These are phyloP conservation scores for Postia placenta DNA, from an alignment of 768 basidiomycete genomes.

Conservation along the genomic window DNA sequence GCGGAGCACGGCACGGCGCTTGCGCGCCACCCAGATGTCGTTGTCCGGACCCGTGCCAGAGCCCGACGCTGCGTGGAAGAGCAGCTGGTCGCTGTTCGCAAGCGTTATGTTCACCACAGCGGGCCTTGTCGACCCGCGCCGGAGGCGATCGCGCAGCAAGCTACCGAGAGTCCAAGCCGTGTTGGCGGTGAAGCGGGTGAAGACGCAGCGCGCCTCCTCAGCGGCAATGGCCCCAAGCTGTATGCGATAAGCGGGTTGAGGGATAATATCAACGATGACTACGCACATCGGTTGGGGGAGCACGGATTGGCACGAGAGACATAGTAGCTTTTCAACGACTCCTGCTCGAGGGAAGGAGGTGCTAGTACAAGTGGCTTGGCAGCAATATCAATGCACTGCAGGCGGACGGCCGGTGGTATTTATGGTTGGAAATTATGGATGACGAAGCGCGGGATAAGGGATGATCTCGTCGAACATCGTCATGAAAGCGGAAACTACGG, in stretches of 20 bases:
- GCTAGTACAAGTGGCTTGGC: background rate
- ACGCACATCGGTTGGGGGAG: slow-evolving; percentile 3
- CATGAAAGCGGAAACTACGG: slow-evolving; percentile 4
- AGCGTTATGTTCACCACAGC: slow-evolving; percentile 19
- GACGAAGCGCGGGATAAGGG: background rate
- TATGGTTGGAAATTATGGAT: background rate
- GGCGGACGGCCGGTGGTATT: background rate
- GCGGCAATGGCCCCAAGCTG: slow-evolving; percentile 12
- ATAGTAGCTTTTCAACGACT: background rate
- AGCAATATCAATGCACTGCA: background rate
- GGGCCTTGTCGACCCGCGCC: slow-evolving; percentile 10
- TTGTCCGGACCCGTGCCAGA: slow-evolving; percentile 16
- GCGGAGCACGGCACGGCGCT: slow-evolving; percentile 17
- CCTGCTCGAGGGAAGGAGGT: background rate
- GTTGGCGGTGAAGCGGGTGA: slow-evolving; percentile 17
- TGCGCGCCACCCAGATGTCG: slow-evolving; percentile 19
- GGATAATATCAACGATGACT: background rate
- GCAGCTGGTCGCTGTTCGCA: slow-evolving; percentile 16
- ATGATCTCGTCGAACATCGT: background rate
- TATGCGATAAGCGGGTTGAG: background rate
- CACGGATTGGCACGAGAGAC: slow-evolving; percentile 2
- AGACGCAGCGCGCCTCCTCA: slow-evolving; percentile 12
- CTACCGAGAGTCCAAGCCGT: slow-evolving; percentile 17
- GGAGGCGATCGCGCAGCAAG: slow-evolving; percentile 13
- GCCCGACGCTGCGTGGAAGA: slow-evolving; percentile 17